phyloP scores from a whole-genome alignment of 2,329 filamentous ascomycete genomes.

The Neofusicoccum sp. region DNA sequence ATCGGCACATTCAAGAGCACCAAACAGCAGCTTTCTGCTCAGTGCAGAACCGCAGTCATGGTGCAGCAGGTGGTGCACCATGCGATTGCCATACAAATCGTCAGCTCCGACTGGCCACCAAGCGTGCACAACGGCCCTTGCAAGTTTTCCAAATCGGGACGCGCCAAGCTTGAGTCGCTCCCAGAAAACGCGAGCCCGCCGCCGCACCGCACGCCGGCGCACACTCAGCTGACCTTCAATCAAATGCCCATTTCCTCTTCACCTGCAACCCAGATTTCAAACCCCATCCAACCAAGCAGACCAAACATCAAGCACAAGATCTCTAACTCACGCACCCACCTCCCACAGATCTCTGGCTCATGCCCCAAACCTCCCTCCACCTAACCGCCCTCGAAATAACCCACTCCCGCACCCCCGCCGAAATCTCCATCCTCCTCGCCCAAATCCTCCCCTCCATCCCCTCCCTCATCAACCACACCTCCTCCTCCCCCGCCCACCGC shows the following conservation, averaged over 20 bases:
- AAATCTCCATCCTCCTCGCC: slow-evolving; percentile 64
- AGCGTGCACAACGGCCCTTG: no score
- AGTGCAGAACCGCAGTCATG: no score
- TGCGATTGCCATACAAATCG: no score
- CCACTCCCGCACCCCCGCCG: slow-evolving; percentile 69
- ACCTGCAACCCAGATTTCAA: background rate
- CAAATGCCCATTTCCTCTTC: background rate
- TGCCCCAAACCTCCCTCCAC: slow-evolving; percentile 76
- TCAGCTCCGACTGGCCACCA: no score
- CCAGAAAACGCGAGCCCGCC: no score
- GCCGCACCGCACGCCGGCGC: no score
- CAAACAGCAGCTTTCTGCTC: no score
- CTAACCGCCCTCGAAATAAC: slow-evolving; percentile 81
- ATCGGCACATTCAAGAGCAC: no score
- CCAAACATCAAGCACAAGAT: background rate
- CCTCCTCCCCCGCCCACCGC: slow-evolving; percentile 65
- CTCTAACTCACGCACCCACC: slow-evolving; percentile 8
- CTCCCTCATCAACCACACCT: slow-evolving; percentile 64
- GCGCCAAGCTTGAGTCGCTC: no score
- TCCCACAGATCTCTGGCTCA: slow-evolving; percentile 73
- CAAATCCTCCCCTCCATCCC: slow-evolving; percentile 57
- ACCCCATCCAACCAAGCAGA: background rate
- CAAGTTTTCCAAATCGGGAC: no score
- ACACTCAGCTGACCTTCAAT: no score
- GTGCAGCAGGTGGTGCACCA: no score